Conservation (phyloP, 225 moss, liverwort and hornwort genomes). For the Climacium dendroides region DNA sequence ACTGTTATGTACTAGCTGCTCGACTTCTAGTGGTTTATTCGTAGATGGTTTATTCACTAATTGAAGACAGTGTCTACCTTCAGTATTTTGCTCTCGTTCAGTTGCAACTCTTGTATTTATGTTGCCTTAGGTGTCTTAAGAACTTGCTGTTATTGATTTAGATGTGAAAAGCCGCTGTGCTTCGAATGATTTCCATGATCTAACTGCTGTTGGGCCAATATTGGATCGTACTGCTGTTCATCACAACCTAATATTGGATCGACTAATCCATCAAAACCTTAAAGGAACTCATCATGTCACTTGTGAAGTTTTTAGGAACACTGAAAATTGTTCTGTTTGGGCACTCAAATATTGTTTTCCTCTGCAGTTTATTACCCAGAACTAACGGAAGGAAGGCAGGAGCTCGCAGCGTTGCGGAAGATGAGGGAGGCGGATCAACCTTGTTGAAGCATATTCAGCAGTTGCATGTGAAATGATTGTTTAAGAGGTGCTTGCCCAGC, state of each 20-base stretch:
- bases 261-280: background rate
- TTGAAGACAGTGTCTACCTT: background rate
- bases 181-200: background rate
- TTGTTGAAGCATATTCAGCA: background rate
- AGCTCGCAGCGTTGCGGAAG: background rate
- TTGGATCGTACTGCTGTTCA: background rate
- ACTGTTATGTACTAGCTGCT: background rate
- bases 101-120: background rate
- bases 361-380: constrained; percentile 40
- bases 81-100: background rate
- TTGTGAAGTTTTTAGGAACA: background rate
- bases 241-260: background rate
- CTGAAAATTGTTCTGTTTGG: background rate
- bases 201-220: background rate
- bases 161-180: background rate
- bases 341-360: background rate
- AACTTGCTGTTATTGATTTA: background rate
- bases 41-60: background rate
- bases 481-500: constrained; percentile 18
- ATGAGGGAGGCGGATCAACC: background rate
- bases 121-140: background rate
- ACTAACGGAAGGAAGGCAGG: constrained; percentile 41
- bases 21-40: background rate
- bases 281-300: background rate
- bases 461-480: constrained; percentile 7